phyloP scores from a whole-genome alignment of 352 stramenopile species.

The Phytophthora uliginosa region DNA sequence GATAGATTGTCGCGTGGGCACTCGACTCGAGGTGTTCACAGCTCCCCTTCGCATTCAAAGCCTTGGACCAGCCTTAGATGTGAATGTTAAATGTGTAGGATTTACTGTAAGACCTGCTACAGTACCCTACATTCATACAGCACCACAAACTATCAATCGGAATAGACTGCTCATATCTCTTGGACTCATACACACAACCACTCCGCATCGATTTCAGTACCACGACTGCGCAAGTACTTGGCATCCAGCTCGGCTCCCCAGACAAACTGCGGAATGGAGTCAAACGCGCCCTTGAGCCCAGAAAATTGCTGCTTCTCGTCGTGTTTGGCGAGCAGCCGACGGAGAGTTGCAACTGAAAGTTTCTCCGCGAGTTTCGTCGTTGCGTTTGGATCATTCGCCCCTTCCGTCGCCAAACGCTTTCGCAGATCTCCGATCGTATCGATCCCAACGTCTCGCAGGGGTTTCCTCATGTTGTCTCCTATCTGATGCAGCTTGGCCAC shows the following conservation, averaged over 20 bases:
- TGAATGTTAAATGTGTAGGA: too few relatives aligned
- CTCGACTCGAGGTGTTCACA: too few relatives aligned
- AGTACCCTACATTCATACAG: too few relatives aligned
- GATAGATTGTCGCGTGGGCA: too few relatives aligned
- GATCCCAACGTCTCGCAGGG: neutral
- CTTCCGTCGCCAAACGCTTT: neutral
- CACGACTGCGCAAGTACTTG: neutral
- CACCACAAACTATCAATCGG: too few relatives aligned
- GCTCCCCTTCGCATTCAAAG: too few relatives aligned
- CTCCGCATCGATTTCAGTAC: neutral
- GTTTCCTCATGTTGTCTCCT: neutral
- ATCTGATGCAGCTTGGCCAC: neutral
- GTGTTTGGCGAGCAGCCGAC: neutral
- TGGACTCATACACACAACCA: too few relatives aligned
- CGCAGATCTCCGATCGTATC: neutral
- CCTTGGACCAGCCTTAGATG: too few relatives aligned
- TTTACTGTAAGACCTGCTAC: too few relatives aligned
- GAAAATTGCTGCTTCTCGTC: neutral
- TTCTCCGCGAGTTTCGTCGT: neutral
- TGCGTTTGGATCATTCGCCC: neutral
- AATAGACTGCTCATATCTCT: too few relatives aligned
- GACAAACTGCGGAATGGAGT: slow-evolving; percentile 1
- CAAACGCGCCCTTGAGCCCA: neutral
- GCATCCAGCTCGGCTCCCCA: neutral
- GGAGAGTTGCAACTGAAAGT: neutral